Conservation (phyloP, 331 rosid genomes). For the Pyrus hybrid region DNA sequence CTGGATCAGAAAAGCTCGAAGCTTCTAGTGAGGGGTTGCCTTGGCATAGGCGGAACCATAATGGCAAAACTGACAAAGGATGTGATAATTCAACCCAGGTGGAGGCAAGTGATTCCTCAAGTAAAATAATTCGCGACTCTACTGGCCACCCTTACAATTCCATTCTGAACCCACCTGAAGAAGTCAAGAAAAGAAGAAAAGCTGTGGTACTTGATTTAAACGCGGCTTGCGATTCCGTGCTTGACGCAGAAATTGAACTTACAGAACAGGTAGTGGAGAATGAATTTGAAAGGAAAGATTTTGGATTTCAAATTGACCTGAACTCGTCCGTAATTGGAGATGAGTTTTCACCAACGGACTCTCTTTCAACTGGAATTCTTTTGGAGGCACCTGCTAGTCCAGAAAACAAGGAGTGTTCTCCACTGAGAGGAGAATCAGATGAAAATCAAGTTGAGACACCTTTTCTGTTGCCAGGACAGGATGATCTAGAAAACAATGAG, state of each 20-base stretch:
- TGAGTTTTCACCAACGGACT: slow-evolving; percentile 18
- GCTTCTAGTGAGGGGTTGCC: slow-evolving; percentile 15
- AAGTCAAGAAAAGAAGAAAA: slow-evolving; percentile 19
- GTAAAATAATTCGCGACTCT: slow-evolving; percentile 9
- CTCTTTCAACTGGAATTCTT: slow-evolving; percentile 27
- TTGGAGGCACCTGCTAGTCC: slow-evolving; percentile 65
- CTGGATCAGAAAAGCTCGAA: slow-evolving; percentile 16
- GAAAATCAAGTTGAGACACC: neutral
- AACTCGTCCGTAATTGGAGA: slow-evolving; percentile 42
- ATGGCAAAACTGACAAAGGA: slow-evolving; percentile 17
- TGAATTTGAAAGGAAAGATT: slow-evolving; percentile 14
- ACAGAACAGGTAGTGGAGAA: slow-evolving; percentile 22
- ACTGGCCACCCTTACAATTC: slow-evolving; percentile 6
- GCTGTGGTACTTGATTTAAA: slow-evolving; percentile 16
- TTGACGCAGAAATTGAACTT: slow-evolving; percentile 11
- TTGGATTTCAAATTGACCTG: slow-evolving; percentile 46
- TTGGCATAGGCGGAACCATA: slow-evolving; percentile 25
- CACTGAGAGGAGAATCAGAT: slow-evolving; percentile 33
- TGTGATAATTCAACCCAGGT: slow-evolving; percentile 12
- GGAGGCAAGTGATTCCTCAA: slow-evolving; percentile 12
- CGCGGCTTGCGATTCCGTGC: slow-evolving; percentile 7
- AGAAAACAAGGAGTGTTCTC: slow-evolving; percentile 62
- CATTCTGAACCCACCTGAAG: slow-evolving; percentile 14
- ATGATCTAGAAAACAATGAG: slow-evolving; percentile 12
- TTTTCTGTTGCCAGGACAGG: neutral